Base-by-base conservation (phyloP, 208 protist genomes). In the Leishmania gerbilli region DNA sequence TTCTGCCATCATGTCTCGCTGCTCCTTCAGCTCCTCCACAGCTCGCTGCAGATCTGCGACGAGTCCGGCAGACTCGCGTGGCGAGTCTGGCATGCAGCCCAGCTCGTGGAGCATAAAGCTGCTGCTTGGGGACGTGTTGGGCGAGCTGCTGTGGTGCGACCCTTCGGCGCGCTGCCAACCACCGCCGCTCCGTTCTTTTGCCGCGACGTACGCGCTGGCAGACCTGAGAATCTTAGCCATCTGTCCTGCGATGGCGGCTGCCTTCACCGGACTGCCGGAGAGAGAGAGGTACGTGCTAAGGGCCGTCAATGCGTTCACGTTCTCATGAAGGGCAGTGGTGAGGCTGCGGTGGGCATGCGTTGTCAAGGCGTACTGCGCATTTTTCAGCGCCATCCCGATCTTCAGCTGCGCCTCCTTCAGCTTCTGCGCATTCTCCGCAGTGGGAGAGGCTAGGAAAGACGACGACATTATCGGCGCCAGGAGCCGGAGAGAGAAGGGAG, bases 171-270 rank as follows among this genome's bases (percentile, higher is more conserved):
- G 74, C 24, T 80, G 71, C 47, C 69, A 60, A 3, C 72, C 27
- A 34, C 72, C 45, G 62, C 71, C 47, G 42, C 60, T 51, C 56
- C 80, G 69, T 76, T 86, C 84, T 55, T 79, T 82, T n/a, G 71
- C 69, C 2, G 80, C 77, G 2, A 88, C 79, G 79, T 90, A 82
- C 4, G 76, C 74, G 58, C 84, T 78, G 65, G 91, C 83, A 8
- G 80, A 80, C 74, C 88, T 87, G 51, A 87, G 84, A n/a, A 96
- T 80, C 78, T 96, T 94, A 19, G 88, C 89, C 65, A 93, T 91
- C 76, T 89, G 88, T 15, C 86, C 89, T 34, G 91, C 87, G 56
- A 91, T 92, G 37, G 90, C 92, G 34, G 89, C 88, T 4, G 86
- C 92, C 71, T 96, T 96, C 27, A 91, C 82, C 21, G 85, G 74